Evolutionary conservation across 2,329 filamentous ascomycete species (phyloP).

Genomic region (Sordariomycetes sp.): DNA sequence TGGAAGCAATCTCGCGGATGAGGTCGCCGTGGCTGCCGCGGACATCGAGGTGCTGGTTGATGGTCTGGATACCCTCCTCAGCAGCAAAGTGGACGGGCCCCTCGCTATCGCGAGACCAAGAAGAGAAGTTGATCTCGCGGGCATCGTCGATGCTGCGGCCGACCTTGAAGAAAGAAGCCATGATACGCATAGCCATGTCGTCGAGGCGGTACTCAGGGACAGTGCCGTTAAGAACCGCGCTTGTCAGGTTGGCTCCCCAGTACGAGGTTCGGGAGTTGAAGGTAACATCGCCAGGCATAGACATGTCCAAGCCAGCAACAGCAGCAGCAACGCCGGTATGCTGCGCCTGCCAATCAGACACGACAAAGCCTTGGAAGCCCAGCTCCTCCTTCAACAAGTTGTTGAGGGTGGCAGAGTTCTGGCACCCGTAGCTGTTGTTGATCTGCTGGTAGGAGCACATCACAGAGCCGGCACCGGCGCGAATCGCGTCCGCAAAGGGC

Average conservation of each 20-base stretch:
- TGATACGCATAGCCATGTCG: constrained; percentile 83
- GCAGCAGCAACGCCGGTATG: constrained; percentile 58
- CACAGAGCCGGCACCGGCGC: constrained; percentile 51
- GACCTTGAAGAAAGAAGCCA: constrained; percentile 60
- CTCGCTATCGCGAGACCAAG: constrained; percentile 72
- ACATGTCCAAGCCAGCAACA: constrained; percentile 70
- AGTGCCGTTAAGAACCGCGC: constrained; percentile 82
- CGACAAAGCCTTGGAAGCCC: constrained; percentile 71
- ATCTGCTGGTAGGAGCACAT: constrained; percentile 68
- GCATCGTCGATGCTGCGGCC: constrained; percentile 38
- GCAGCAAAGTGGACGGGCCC: constrained; percentile 57
- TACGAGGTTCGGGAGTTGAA: constrained; percentile 67
- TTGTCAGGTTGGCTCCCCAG: constrained; percentile 81
- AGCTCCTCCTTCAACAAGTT: constrained; percentile 68
- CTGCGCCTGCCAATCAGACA: constrained; percentile 73
- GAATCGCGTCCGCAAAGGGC: constrained; percentile 66
- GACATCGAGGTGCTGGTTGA: constrained; percentile 82
- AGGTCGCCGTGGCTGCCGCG: constrained; percentile 59
- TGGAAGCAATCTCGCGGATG: constrained; percentile 67
- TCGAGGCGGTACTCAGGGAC: constrained; percentile 80
- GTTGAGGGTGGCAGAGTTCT: constrained; percentile 69
- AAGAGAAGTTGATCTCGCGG: constrained; percentile 67
- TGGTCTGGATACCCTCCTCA: constrained; percentile 48
- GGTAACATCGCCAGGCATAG: constrained; percentile 71
- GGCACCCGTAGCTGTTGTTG: constrained; percentile 72